These are phyloP conservation scores for Kandelia obovata DNA, from an alignment of 345 rosid species.

Conservation along the genomic window DNA sequence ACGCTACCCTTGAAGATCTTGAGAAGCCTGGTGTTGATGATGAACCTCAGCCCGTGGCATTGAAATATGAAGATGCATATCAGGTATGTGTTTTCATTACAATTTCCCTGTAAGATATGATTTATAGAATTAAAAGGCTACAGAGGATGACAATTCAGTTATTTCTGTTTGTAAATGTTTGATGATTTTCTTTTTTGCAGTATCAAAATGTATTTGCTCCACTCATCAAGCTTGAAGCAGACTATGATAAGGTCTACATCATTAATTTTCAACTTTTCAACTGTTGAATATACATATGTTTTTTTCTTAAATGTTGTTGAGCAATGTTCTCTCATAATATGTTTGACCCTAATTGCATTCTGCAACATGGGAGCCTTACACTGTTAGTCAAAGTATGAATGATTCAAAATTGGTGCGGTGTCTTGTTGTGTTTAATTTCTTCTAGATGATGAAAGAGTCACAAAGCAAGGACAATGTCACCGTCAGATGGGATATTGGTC, in stretches of 20 bases:
- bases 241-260: slow-evolving; percentile 82
- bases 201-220: slow-evolving; percentile 99
- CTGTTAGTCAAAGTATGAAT: no score
- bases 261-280: background rate
- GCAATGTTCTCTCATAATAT: background rate
- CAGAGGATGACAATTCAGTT: background rate
- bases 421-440: slow-evolving; percentile 23
- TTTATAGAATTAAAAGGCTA: background rate
- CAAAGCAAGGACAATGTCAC: slow-evolving; percentile 98
- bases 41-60: slow-evolving; percentile 93
- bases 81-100: slow-evolving; percentile 48
- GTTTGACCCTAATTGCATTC: no score
- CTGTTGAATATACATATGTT: background rate
- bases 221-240: slow-evolving; percentile 98
- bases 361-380: no score
- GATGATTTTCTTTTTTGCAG: slow-evolving; percentile 46
- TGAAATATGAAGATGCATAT: slow-evolving; percentile 98
- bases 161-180: slow-evolving; percentile 6
- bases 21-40: slow-evolving; percentile 99
- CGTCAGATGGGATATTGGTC: slow-evolving; percentile 96
- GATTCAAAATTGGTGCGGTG: background rate
- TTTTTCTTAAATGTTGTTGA: background rate
- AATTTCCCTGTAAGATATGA: slow-evolving; percentile 11
- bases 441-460: slow-evolving; percentile 99
- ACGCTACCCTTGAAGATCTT: slow-evolving; percentile 97